phyloP scores from a whole-genome alignment of 805 yeast genomes.

The Candida khao-thaluensis region DNA sequence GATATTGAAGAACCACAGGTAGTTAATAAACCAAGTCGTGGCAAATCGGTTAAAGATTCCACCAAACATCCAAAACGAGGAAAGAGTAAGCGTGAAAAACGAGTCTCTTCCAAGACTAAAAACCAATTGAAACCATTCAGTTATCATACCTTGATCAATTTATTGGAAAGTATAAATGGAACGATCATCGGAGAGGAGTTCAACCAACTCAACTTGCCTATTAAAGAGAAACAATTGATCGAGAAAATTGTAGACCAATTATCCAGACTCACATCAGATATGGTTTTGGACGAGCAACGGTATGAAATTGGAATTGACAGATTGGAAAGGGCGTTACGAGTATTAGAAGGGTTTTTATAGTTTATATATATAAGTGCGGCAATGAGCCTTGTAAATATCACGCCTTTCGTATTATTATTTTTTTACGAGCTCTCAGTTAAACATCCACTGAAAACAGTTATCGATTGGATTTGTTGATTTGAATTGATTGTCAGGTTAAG shows the following conservation, averaged over 20 bases:
- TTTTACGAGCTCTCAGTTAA: no score
- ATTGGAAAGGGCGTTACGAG: constrained; percentile 76
- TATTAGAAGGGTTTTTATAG: constrained; percentile 72
- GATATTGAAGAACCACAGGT: constrained; percentile 40
- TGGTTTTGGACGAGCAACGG: constrained; percentile 81
- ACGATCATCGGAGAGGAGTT: constrained; percentile 70
- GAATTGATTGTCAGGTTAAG: no score
- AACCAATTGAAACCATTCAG: constrained; percentile 35
- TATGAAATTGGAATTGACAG: constrained; percentile 78
- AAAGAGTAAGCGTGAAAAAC: constrained; percentile 12
- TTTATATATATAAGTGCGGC: background rate
- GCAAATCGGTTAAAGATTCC: constrained; percentile 34
- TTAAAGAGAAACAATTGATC: constrained; percentile 71
- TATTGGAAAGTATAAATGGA: constrained; percentile 59
- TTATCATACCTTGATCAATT: constrained; percentile 47
- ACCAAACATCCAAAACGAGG: constrained; percentile 22
- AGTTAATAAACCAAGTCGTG: constrained; percentile 29
- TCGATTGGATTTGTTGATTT: no score
- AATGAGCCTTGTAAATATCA: no score
- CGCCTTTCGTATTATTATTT: no score
- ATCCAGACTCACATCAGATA: constrained; percentile 83
- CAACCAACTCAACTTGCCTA: constrained; percentile 67
- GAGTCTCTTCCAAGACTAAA: background rate
- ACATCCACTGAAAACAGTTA: no score
- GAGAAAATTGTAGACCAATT: constrained; percentile 86